A percentile compares a stretch with the other conserved stretches of the same genome.
These are phyloP conservation scores for Tillandsia leiboldiana DNA, from an alignment of 176 grass and related monocot species.

Conservation along the genomic window DNA sequence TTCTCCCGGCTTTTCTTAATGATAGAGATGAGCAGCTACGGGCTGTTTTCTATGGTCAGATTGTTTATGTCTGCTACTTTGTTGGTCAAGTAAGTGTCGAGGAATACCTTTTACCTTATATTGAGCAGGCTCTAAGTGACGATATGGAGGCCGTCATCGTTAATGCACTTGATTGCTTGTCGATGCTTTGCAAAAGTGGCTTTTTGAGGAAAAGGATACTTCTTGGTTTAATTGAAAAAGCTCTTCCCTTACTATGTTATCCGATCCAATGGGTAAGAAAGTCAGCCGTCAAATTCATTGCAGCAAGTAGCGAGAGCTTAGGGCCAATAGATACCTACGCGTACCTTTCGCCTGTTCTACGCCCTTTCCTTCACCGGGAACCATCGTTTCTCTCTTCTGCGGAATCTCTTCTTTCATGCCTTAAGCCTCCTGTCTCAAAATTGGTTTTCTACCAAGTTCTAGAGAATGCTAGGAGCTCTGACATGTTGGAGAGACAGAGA, in stretches of 20 bases:
- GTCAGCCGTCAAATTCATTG: constrained; percentile 70
- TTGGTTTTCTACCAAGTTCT: constrained; percentile 72
- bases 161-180: constrained; percentile 79
- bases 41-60: constrained; percentile 76
- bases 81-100: constrained; percentile 91
- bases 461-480: constrained; percentile 57
- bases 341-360: constrained; percentile 73
- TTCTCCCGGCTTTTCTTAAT: constrained; percentile 95
- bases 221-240: constrained; percentile 68
- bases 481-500: constrained; percentile 47
- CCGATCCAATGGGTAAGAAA: constrained; percentile 88
- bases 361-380: constrained; percentile 66
- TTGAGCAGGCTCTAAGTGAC: constrained; percentile 86
- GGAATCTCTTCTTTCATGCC: constrained; percentile 54
- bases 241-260: constrained; percentile 65
- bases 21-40: constrained; percentile 82
- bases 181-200: constrained; percentile 72
- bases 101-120: constrained; percentile 94
- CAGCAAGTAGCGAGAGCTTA: constrained; percentile 69
- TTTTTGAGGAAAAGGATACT: constrained; percentile 82
- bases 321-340: constrained; percentile 83
- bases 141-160: constrained; percentile 77
- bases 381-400: constrained; percentile 66
- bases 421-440: constrained; percentile 83
- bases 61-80: constrained; percentile 92